Evolutionary conservation across 2,329 filamentous ascomycete species (phyloP), one percentile per base, ranked within the genome.

Genomic region (Ilyonectria mors-panacis): DNA sequence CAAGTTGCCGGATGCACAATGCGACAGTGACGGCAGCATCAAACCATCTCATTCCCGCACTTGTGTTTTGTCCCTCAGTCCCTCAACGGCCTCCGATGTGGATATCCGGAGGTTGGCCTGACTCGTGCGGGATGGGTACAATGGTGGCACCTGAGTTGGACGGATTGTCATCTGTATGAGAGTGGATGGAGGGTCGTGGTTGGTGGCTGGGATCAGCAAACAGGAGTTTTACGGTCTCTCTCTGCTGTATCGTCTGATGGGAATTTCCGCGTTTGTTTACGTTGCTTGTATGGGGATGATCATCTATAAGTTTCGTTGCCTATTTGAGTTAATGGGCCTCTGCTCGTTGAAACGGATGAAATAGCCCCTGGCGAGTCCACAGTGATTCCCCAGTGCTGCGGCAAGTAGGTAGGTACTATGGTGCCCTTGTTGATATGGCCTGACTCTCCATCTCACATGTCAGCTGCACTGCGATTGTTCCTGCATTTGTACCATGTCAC

Each of bases 111-210:
- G 28, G 8, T 33, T 45, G 26, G 39, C 37, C 39, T 55, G 50
- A 61, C 59, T 61, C 15, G 39, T 28, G 59, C 19, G 39, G 21
- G n/a, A 51, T 26, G 50, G 50, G 37, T 39, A 26, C 17, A 30
- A 28, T 9, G 15, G 28, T 17, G 39, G n/a, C 21, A 12, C 4
- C 2, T 47, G 39, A 39, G 42, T 55, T 48, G 9, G 39, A 35
- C 37, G 47, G 28, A 47, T n/a, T 55, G 7, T 50, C 44, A 47
- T n/a, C 17, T 39, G 37, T 17, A 13, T 39, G 37, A 17, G 13
- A 17, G 37, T 39, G 37, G 37, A 17, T 39, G 37, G 37, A 39
- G 37, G 15, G 37, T 6, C 15, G 4, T 10, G 4, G 37, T 39
- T 39, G 37, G 13, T 39, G 37, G 37, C 37, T 6, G 37, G 37